Evolutionary conservation across 176 grass and related monocot genomes (phyloP).

Genomic region (Metroxylon sagu): DNA sequence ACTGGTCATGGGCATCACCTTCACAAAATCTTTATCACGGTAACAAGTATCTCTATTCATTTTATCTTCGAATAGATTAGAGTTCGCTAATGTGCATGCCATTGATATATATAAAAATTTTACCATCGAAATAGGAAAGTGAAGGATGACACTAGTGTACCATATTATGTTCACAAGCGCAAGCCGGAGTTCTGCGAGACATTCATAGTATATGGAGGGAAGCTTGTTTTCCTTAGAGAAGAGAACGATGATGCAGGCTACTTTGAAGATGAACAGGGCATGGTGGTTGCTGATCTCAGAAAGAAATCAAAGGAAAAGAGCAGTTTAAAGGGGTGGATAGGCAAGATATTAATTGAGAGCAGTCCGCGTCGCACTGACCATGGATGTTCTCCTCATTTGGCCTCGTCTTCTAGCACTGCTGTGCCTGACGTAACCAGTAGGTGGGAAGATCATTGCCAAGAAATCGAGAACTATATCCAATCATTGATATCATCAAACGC

Average conservation of each 20-base stretch:
- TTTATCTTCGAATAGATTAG: no score
- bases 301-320: background rate
- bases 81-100: no score
- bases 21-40: slow-evolving; percentile 1
- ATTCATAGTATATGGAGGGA: background rate
- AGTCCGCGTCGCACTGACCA: background rate
- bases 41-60: background rate
- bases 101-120: background rate
- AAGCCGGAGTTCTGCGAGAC: slow-evolving; percentile 1
- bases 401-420: no score
- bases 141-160: background rate
- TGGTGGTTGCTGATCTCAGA: no score
- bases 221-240: background rate
- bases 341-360: no score
- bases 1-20: background rate
- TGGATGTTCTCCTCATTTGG: background rate
- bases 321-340: background rate
- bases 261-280: no score
- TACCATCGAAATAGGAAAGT: background rate
- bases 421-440: background rate
- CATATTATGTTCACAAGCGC: slow-evolving; percentile 3
- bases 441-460: background rate
- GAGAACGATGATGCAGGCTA: background rate
- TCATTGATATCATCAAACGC: background rate
- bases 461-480: slow-evolving; percentile 9